phyloP scores from a whole-genome alignment of 148 eudicot species.

The Nepenthes mirabilis region DNA sequence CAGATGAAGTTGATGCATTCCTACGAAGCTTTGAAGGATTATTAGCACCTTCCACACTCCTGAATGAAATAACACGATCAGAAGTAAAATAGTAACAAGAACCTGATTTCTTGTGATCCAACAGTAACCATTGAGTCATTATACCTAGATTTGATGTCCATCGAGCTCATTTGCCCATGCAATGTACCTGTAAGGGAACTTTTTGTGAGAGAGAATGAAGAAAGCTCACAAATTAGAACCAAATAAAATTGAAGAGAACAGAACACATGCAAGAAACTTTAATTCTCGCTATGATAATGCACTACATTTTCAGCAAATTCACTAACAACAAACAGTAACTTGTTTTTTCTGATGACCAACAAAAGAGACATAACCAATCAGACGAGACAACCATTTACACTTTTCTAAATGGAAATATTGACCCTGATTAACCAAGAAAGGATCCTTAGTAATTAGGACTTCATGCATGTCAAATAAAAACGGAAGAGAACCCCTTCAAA shows the following conservation, averaged over 20 bases:
- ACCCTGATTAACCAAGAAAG: too few species aligned
- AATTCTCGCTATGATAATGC: background rate
- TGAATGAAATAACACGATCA: slow-evolving; percentile 12
- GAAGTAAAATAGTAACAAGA: background rate
- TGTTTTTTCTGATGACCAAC: background rate
- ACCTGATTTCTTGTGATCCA: slow-evolving; percentile 1
- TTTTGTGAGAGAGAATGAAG: slow-evolving; percentile 1
- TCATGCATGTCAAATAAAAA: background rate
- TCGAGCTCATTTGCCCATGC: slow-evolving; percentile 36
- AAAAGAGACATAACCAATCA: background rate
- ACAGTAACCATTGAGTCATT: slow-evolving; percentile 1
- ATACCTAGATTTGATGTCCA: slow-evolving; percentile 48
- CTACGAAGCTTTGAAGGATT: slow-evolving; percentile 49
- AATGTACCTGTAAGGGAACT: slow-evolving; percentile 30
- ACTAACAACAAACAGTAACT: too few species aligned
- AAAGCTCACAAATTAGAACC: background rate
- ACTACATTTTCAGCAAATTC: too few species aligned
- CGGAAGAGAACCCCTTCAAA: background rate
- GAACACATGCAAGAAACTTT: background rate
- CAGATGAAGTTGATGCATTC: slow-evolving; percentile 49
- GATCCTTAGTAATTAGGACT: background rate
- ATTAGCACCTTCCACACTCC: slow-evolving; percentile 41
- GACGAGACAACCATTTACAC: background rate
- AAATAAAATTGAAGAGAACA: background rate
- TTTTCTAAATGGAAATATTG: background rate